Evolutionary conservation across 2,329 filamentous ascomycete species (phyloP), one percentile per base, ranked within the genome.

Genomic region (Colletotrichum nymphaeae): DNA sequence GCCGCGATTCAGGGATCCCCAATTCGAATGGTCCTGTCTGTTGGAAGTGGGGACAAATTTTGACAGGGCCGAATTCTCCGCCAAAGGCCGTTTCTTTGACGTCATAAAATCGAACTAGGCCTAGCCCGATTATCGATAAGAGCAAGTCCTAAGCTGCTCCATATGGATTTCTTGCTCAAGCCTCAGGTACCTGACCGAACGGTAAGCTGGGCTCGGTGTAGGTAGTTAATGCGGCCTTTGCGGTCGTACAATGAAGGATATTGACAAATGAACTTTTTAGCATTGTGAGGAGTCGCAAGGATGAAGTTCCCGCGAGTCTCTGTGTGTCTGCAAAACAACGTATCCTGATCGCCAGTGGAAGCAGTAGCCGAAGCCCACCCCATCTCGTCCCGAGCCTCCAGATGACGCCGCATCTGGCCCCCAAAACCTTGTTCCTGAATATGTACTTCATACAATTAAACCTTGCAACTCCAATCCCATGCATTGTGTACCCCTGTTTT

Each of bases 391-490:
- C 35, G 37, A 65, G 52, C 59, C 58, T 57, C 46, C 66, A 59
- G 56, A 71, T 73, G 56, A 70, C 67, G 60, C 71, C 71, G 71
- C 60, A 73, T 66, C 67, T 37, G 53, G 30, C 53, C 58, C 32
- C 37, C 30, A 56, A 58, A 65, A 14, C 46, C 46, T 37, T 37
- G 49, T 24, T 57, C 71, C 62, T 56, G 55, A 24, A 62, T 28
- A 59, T 56, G 16, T 49, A 57, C 46, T 59, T 60, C 64, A 35
- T 63, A 69, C 69, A 72, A 58, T 22, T 55, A 42, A 72, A 55
- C 66, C 63, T 46, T 35, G 49, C 55, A 70, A 73, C 71, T 73
- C 71, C 71, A 35, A 52, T 49, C 26, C 70, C 57, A 73, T 73
- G 71, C 71, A 73, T 28, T 63, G 60, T 73, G n/a, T 57, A 49